Percentiles rank a stretch among this genome's conserved stretches.
Evolutionary conservation across 148 eudicot genomes (phyloP).

Genomic region (Rhododendron vialii): DNA sequence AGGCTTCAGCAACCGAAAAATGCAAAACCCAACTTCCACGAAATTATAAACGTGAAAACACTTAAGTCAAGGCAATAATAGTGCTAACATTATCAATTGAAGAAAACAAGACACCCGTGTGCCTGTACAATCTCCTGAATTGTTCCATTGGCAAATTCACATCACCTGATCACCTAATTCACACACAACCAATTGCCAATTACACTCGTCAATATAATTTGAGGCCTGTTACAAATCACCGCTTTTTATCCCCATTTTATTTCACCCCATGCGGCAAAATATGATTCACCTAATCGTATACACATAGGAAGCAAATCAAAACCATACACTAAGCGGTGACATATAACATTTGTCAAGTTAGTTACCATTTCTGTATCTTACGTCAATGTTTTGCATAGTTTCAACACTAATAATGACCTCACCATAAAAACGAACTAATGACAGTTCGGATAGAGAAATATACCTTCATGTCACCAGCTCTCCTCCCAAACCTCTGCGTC

Average conservation of each 20-base stretch:
- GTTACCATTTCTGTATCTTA: neutral
- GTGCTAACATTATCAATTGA: neutral
- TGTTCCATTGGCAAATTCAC: neutral
- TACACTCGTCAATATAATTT: neutral
- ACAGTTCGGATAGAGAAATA: neutral
- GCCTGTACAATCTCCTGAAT: neutral
- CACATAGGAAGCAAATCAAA: neutral
- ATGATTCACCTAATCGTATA: neutral
- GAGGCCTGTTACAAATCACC: neutral
- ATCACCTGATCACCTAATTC: neutral
- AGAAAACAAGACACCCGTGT: neutral
- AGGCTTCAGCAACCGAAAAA: neutral
- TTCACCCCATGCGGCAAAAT: neutral
- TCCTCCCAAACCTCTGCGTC: slow-evolving; percentile 80
- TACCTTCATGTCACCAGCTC: slow-evolving; percentile 99
- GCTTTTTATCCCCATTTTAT: neutral
- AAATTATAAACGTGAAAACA: neutral
- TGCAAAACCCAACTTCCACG: neutral
- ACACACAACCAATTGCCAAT: neutral
- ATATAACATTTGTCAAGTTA: neutral
- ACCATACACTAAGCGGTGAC: neutral
- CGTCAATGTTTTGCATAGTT: neutral
- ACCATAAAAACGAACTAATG: neutral
- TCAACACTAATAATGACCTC: neutral
- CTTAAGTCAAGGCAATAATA: neutral